These are phyloP conservation scores for Dictyostelium citrinum DNA, from an alignment of 78 protist genomes.

Conservation along the genomic window DNA sequence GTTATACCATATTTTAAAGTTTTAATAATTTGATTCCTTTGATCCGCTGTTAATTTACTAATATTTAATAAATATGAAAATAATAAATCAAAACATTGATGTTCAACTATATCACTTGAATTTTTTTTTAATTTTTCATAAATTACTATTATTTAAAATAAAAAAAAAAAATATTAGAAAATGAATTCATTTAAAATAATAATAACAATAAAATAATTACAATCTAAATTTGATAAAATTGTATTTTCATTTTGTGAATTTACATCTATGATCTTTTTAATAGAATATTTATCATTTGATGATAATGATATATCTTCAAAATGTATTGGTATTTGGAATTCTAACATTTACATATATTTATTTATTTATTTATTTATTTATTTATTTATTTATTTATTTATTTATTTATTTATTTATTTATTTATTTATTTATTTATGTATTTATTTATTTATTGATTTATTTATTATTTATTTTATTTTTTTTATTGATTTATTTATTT, in stretches of 20 bases:
- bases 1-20: background rate
- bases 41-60: background rate
- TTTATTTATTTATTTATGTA: background rate
- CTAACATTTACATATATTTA: constrained; percentile 9
- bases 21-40: constrained; percentile 30
- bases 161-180: background rate
- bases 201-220: background rate
- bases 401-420: background rate
- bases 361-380: background rate
- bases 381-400: background rate
- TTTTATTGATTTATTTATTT: background rate
- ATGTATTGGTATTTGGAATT: constrained; percentile 29
- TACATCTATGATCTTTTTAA: background rate
- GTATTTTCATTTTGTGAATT: background rate
- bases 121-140: constrained; percentile 9
- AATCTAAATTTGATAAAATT: constrained; percentile 10
- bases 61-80: background rate
- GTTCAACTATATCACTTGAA: background rate
- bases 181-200: too few species aligned
- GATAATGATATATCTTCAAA: constrained; percentile 2
- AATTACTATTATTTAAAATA: constrained; percentile 12
- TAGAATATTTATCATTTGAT: background rate
- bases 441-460: background rate
- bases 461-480: background rate
- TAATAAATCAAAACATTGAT: constrained; percentile 30